Base-by-base conservation (phyloP, 768 basidiomycete species). In the Plicaturopsis crispa region DNA sequence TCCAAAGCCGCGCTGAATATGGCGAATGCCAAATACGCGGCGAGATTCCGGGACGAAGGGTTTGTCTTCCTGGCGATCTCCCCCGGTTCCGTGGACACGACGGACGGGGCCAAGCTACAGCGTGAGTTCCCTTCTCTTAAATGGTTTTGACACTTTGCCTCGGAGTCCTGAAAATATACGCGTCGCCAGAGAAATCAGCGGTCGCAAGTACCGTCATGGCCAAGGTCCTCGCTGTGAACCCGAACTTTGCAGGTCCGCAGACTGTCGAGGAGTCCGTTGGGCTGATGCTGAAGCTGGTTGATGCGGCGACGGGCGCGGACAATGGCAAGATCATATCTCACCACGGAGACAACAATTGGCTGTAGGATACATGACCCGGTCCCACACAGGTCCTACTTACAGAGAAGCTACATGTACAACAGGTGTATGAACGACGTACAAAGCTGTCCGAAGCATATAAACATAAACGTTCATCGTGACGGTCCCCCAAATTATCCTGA, bases 1-100 rank as follows among this genome's bases (percentile, higher is more conserved):
- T 54, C 63, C 38, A 67, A 69, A 49, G 56, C 59, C 4, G 66
- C 59, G 3, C 24, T 61, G 6, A 61, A 66, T 40, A 53, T 65
- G 51, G 60, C 50, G 17, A 46, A 55, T 8, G 60, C 54, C 13
- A 63, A 66, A 43, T 68, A 61, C 40, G 61, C 65, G 3, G 47
- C 44, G 5, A 31, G 48, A 26, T 53, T 43, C 44, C 55, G 55
- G 41, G 18, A 43, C 4, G 61, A 66, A 34, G 63, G 62, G 13
- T 51, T 65, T 41, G 33, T 54, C 2, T 61, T 66, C 55, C 49
- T 67, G 12, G 47, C 59, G 4, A 39, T 67, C 37, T 59, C 57
- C 38, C 66, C 66, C 3, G 66, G 65, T 4, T 12, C 63, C 5
- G 65, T 66, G 5, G 46, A 63, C 39, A 63, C 61, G 26, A 8